Base-by-base conservation (phyloP, 163 green algal species). In the Chlamydomonas reinhardtii region DNA sequence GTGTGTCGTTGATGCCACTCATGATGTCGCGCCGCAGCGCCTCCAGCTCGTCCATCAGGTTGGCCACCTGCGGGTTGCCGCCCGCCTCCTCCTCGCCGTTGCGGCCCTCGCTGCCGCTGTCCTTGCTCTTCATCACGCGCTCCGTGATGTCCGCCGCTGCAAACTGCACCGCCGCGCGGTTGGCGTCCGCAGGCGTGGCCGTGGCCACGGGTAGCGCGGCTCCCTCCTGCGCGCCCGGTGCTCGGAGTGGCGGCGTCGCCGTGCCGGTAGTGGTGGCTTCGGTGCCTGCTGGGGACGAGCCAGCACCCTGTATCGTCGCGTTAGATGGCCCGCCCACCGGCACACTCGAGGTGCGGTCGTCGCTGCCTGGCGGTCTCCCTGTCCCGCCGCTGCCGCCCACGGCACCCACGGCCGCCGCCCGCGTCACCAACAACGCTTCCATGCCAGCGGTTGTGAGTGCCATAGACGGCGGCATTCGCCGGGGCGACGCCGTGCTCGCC, bases 1-100 rank as follows among this genome's bases (percentile, higher is more conserved):
- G 84, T 35, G 79, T 83, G 76, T 89, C 84, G 56, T 77, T 84
- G 37, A 89, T 82, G 11, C 73, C 69, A 0, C 76, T 76, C 75
- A 79, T 77, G 69, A 89, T 79, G 76, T 85, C 84, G 0, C 72
- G 68, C 43, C 75, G 69, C 22, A 89, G 76, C 75, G 32, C 43
- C 76, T 78, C 76, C 65, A 89, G 75, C 84, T 89, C 84, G 64
- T 52, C 74, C 84, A 89, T 69, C 29, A 89, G 70, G 56, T 61
- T 32, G 69, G 52, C 11, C 15, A 62, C 68, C 78, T 85, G 68
- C 2, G 1, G 66, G 66, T 25, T 19, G 19, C 37, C 31, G 32
- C 11, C 52, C 52, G 3, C 27, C 32, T 48, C 74, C 39, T 84
- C 64, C 11, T 68, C 32, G 27, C 25, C 62, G 48, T 56, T 56